These are phyloP conservation scores for Mycena sanguinolenta DNA, from an alignment of 768 basidiomycete genomes.

Conservation along the genomic window DNA sequence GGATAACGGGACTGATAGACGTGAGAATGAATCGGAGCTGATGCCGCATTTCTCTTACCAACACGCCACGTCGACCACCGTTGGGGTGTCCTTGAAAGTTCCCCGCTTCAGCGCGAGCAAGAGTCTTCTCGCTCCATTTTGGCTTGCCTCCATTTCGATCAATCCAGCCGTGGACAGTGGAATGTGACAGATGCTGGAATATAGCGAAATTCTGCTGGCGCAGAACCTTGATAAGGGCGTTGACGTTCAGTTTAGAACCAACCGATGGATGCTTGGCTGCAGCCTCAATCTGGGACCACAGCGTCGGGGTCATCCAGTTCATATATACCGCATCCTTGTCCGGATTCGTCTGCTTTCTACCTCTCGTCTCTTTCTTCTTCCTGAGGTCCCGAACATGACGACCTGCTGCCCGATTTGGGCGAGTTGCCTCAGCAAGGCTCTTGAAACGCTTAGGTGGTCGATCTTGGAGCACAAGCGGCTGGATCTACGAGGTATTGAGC, in stretches of 20 bases:
- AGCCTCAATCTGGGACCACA: slow-evolving; percentile 1
- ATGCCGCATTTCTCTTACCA: slow-evolving; percentile 17
- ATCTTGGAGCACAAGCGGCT: neutral
- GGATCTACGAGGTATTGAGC: neutral
- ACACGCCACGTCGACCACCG: slow-evolving; percentile 26
- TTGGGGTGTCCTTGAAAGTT: slow-evolving; percentile 32
- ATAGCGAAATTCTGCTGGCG: neutral
- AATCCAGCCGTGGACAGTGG: slow-evolving; percentile 10
- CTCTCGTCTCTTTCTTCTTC: slow-evolving; percentile 2
- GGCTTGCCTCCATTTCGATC: slow-evolving; percentile 4
- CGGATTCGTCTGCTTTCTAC: neutral
- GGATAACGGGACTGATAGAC: slow-evolving; percentile 6
- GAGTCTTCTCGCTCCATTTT: neutral
- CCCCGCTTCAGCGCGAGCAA: slow-evolving; percentile 8
- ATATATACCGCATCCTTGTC: slow-evolving; percentile 7
- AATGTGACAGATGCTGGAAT: neutral
- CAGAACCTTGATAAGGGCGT: neutral
- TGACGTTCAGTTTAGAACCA: neutral
- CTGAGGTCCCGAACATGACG: neutral
- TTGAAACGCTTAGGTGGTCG: neutral
- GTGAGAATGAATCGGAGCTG: neutral
- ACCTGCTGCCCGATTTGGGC: neutral
- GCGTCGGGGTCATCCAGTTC: slow-evolving; percentile 6
- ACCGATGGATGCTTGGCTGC: slow-evolving; percentile 10
- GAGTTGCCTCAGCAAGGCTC: neutral